These are phyloP conservation scores for Epichloe sp. DNA, from an alignment of 2,329 filamentous ascomycete genomes.

Conservation along the genomic window DNA sequence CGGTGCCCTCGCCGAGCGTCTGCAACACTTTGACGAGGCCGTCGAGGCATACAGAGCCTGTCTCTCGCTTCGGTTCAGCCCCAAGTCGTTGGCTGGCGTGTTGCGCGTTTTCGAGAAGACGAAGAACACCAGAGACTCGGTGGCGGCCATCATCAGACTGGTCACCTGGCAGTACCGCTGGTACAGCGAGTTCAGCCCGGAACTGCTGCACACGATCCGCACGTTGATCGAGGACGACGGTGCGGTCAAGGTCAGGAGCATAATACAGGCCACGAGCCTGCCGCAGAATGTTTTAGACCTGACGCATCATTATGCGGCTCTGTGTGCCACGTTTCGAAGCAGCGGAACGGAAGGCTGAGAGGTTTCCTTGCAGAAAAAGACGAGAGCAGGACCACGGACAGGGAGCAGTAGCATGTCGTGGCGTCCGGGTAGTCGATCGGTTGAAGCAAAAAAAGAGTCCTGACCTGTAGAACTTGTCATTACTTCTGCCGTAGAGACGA, in stretches of 20 bases:
- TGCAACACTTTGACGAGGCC: constrained; percentile 85
- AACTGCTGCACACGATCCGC: constrained; percentile 75
- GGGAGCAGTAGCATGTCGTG: too few species aligned
- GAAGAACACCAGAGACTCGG: constrained; percentile 66
- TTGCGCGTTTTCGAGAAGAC: constrained; percentile 65
- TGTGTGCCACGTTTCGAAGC: constrained; percentile 91
- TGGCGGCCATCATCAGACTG: constrained; percentile 76
- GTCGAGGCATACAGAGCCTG: constrained; percentile 89
- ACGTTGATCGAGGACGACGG: constrained; percentile 95
- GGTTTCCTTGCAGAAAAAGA: background rate
- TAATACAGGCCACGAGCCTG: constrained; percentile 89
- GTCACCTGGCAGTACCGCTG: constrained; percentile 98
- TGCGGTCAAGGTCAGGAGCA: constrained; percentile 91
- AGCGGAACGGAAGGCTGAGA: constrained; percentile 71
- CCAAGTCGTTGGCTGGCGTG: constrained; percentile 80
- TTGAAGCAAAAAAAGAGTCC: background rate
- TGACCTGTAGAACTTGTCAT: too few species aligned
- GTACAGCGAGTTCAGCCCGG: constrained; percentile 98
- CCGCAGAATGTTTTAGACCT: constrained; percentile 87
- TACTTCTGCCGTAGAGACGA: background rate
- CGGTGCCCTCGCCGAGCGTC: constrained; percentile 77
- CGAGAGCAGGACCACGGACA: background rate
- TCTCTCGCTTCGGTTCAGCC: constrained; percentile 76
- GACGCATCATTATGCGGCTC: constrained; percentile 88
- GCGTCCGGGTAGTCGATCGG: background rate